Evolutionary conservation across 1,284 basidiomycete genomes (phyloP), one percentile per base, ranked within the genome.

Genomic region (Ustilago bromivora): DNA sequence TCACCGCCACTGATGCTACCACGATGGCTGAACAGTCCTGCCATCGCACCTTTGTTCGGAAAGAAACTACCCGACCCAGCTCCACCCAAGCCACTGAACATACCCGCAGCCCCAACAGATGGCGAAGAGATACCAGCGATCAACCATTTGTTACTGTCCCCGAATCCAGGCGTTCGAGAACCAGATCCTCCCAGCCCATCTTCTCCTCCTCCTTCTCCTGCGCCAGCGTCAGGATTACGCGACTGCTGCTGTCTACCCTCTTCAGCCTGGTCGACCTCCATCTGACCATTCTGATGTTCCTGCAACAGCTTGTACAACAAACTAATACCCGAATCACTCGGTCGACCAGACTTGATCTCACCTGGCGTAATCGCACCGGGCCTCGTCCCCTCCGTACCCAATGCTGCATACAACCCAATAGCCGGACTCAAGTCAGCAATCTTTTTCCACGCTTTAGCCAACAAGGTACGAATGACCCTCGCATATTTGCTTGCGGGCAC

Each of bases 401-500:
- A 52, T 34, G 76, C 76, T 1, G 76, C 76, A 49, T 78, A 78
- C 36, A 78, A 38, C 0, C 76, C 76, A 15, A 78, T 78, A 12
- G 71, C 67, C 13, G 76, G 76, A 49, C 76, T 78, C 23, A 78
- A 65, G 49, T 78, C 76, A 15, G 76, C 65, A 28, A 78, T 78
- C 65, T 74, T 78, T 62, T 78, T 78, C 76, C 76, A 78, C 36
- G 71, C 76, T 40, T 78, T 71, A 0, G 76, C 76, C 38, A 78
- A 36, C 56, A 78, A 34, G 6, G 74, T 78, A 5, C 76, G 31
- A 28, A 78, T 78, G 53, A 78, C 76, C 17, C 76, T 34, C 12
- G 76, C 71, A 35, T 78, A 78, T 61, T 78, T 79, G 31, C 63
- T 38, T 9, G 94, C 93, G 31, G 93, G 92, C 28, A 94, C 93